A percentile compares a stretch with the other conserved stretches of the same genome.
Conservation (phyloP, 2,329 filamentous ascomycete genomes). For the Penicillium vulpinum region DNA sequence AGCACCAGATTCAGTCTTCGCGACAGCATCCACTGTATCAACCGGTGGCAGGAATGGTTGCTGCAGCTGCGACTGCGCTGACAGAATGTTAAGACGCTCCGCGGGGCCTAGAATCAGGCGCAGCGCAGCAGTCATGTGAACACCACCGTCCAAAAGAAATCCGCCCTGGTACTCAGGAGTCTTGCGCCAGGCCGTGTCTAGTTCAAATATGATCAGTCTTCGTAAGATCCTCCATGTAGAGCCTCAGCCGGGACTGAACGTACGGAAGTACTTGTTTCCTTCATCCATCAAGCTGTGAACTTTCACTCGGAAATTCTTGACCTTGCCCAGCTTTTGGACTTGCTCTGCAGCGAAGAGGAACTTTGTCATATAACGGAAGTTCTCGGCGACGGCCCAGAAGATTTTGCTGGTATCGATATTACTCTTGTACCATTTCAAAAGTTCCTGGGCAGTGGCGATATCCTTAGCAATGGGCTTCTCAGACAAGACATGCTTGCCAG, state of each 20-base stretch:
- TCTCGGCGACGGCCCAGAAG: constrained; percentile 57
- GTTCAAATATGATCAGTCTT: constrained; percentile 4
- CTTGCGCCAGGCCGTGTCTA: constrained; percentile 54
- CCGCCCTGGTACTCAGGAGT: constrained; percentile 58
- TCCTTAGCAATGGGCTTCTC: constrained; percentile 61
- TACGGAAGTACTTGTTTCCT: constrained; percentile 57
- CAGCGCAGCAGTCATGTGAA: constrained; percentile 57
- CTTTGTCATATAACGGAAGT: constrained; percentile 55
- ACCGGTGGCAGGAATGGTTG: constrained; percentile 56
- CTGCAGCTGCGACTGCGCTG: constrained; percentile 53
- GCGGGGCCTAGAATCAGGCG: constrained; percentile 50
- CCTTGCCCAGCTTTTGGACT: constrained; percentile 49
- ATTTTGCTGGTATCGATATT: constrained; percentile 42
- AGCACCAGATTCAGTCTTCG: constrained; percentile 50
- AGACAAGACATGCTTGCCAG: constrained; percentile 58
- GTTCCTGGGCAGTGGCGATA: constrained; percentile 50
- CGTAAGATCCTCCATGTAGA: not conserved
- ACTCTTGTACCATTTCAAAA: constrained; percentile 53
- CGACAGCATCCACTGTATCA: constrained; percentile 57
- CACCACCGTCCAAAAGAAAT: constrained; percentile 60
- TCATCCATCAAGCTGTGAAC: constrained; percentile 48
- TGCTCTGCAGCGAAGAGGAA: constrained; percentile 50
- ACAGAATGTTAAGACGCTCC: constrained; percentile 46
- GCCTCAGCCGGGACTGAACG: constrained; percentile 12
- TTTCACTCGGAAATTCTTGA: constrained; percentile 54